Conservation (phyloP, 2,329 filamentous ascomycete species). For the Fusarium sp. region DNA sequence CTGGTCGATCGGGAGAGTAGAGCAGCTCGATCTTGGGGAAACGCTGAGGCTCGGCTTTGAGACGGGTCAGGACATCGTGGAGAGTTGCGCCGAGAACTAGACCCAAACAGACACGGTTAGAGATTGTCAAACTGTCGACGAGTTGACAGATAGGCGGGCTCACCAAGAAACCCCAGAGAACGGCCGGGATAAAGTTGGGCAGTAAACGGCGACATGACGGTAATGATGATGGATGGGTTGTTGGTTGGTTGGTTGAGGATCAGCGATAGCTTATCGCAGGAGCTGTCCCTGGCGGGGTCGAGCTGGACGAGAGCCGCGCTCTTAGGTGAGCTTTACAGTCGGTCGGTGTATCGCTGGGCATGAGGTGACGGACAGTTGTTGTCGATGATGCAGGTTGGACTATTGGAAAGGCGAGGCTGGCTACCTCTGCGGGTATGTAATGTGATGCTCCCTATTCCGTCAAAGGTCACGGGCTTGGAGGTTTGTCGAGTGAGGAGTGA, state of each 20-base stretch:
- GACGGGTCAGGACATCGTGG: conserved; percentile 87
- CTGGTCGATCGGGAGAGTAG: conserved; percentile 83
- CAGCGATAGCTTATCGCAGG: conserved; percentile 29
- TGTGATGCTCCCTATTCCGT: no score
- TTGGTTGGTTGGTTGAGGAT: not conserved
- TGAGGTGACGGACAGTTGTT: conserved; percentile 2
- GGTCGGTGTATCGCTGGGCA: conserved; percentile 21
- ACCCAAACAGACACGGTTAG: not conserved
- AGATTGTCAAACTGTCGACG: not conserved
- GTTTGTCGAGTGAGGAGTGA: conserved; percentile 40
- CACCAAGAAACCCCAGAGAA: conserved; percentile 74
- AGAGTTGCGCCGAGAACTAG: conserved; percentile 90
- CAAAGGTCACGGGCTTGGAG: conserved; percentile 33
- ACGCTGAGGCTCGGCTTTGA: conserved; percentile 88
- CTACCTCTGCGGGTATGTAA: no score
- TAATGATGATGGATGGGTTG: not conserved
- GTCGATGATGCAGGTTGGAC: not conserved
- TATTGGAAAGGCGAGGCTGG: not conserved
- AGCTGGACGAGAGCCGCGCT: conserved; percentile 39
- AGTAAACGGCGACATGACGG: conserved; percentile 65
- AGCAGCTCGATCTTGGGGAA: conserved; percentile 89
- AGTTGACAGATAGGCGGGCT: conserved; percentile 35
- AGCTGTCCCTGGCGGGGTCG: conserved; percentile 44
- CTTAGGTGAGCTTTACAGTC: conserved; percentile 17
- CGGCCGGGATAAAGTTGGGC: conserved; percentile 78